Conservation (phyloP, 768 basidiomycete species). For the Paxillus involutus region DNA sequence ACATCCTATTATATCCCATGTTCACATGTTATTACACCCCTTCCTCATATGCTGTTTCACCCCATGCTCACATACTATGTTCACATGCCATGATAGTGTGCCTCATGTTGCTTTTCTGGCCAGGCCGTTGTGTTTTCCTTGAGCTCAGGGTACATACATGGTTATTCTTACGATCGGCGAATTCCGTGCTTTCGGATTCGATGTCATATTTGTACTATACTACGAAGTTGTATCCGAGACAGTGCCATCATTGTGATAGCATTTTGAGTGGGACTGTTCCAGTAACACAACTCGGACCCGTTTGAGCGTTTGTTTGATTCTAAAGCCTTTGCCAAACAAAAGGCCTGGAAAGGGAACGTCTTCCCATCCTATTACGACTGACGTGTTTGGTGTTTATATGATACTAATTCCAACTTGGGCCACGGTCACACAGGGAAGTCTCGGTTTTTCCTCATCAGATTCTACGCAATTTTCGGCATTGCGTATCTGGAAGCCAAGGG, state of each 20-base stretch:
- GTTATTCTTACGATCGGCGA: no score
- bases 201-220: background rate
- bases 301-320: constrained; percentile 13
- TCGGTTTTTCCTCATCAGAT: background rate
- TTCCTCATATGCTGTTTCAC: no score
- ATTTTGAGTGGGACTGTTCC: no score
- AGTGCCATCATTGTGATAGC: background rate
- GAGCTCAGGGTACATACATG: no score
- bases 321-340: constrained; percentile 14
- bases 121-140: no score
- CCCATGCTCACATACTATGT: no score
- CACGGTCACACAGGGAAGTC: background rate
- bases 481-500: background rate
- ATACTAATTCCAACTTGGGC: background rate
- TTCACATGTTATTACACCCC: no score
- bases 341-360: constrained; percentile 5
- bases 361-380: constrained; percentile 12
- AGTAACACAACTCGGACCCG: no score
- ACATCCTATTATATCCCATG: background rate
- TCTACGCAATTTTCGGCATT: background rate
- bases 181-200: background rate
- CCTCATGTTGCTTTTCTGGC: no score
- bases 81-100: no score
- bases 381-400: no score
- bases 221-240: background rate